Evolutionary conservation across 1,284 basidiomycete genomes (phyloP), one percentile per base, ranked within the genome.

Genomic region (Cutaneotrichosporon daszewskae): DNA sequence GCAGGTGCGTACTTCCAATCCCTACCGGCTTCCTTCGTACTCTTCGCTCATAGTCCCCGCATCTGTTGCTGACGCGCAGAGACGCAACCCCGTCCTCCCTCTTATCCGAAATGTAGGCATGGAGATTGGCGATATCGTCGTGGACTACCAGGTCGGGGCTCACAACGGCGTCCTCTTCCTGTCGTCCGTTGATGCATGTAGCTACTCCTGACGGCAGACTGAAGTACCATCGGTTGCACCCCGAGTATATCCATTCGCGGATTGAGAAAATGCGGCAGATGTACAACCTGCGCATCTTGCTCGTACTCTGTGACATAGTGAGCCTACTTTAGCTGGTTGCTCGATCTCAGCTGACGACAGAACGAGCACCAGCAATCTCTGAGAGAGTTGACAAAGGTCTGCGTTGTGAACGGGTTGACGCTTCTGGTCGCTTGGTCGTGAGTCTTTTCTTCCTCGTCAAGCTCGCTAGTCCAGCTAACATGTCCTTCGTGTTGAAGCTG

Each of bases 81-180:
- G 89, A 54, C 81, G 87, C 14, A 99, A 99, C 59, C 88, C 89
- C 0, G 73, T 97, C 8, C 77, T 97, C 8, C 81, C 85, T 51
- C 79, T 79, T 50, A 85, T 98, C 41, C 79, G 83, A 49, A 87
- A 88, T 68, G 84, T 96, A 1, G 82, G 85, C 0, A 94, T 92
- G 72, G 92, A 98, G 69, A 95, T 89, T 59, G 87, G 87, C 1
- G 92, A 98, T 61, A 92, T 98, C 43, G 76, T 86, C 4, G 83
- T 85, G 4, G 95, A 98, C 66, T 96, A 87, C 66, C 88, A 94
- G 67, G 89, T 95, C n/a, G 91, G 91, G 17, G 77, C 83, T n/a
- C 94, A 90, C 20, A 89, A 88, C 6, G 87, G 90, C n/a, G 84
- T 92, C 4, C 71, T 97, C 22, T 97, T 85, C 61, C 76, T 97